Conservation (phyloP, 2,329 filamentous ascomycete genomes). For the Cladosporium phlei region DNA sequence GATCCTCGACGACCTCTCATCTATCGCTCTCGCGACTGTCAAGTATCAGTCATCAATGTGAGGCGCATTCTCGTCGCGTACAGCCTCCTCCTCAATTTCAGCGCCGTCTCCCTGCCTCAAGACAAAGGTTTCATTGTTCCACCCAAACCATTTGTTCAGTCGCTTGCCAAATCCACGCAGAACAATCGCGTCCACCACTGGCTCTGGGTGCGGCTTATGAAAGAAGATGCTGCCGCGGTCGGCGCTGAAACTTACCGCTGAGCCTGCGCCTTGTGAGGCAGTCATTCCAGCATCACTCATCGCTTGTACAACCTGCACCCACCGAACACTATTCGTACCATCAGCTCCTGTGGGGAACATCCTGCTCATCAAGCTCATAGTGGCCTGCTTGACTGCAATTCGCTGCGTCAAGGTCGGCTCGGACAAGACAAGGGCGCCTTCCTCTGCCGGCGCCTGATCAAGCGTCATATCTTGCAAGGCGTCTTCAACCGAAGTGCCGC, state of each 20-base stretch:
- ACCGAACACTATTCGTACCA: neutral
- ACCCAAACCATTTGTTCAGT: conserved; percentile 30
- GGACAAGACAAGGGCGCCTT: too few species aligned
- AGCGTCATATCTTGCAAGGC: too few species aligned
- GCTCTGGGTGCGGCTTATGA: conserved; percentile 28
- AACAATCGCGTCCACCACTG: conserved; percentile 26
- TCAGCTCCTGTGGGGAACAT: neutral
- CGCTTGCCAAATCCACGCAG: conserved; percentile 27
- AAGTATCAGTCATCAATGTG: too few species aligned
- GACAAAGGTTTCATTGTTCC: conserved; percentile 21
- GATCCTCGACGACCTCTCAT: too few species aligned
- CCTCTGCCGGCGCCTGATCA: too few species aligned
- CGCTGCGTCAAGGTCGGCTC: too few species aligned
- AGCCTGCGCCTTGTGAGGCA: conserved; percentile 16
- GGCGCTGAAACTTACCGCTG: conserved; percentile 16
- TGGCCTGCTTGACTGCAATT: neutral
- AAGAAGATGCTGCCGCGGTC: conserved; percentile 16
- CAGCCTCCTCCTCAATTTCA: too few species aligned
- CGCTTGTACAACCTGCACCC: conserved; percentile 17
- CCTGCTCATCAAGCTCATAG: neutral
- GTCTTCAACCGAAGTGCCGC: too few species aligned
- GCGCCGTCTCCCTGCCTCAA: too few species aligned
- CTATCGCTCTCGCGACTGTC: too few species aligned
- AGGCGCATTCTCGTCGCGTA: too few species aligned
- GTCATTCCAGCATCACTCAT: conserved; percentile 19